A percentile compares a stretch with the other conserved stretches of the same genome.
These are phyloP conservation scores for Sphagnum tenellum DNA, from an alignment of 225 moss, liverwort and hornwort species.

Conservation along the genomic window DNA sequence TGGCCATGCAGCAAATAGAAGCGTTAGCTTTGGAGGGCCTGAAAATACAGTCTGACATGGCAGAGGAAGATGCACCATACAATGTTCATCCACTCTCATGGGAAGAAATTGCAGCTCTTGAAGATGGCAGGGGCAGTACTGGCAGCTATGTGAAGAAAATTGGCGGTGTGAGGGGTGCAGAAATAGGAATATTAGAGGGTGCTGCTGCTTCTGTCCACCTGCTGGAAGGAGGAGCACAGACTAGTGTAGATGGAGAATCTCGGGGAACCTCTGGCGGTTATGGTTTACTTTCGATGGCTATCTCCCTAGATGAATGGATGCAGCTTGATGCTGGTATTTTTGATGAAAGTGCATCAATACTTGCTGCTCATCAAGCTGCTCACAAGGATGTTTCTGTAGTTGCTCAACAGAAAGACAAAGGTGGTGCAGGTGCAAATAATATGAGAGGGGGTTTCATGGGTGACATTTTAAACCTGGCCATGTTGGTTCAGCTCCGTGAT, in stretches of 20 bases:
- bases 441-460: conserved; percentile 42
- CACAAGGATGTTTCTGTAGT: conserved; percentile 27
- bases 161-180: no score
- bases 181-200: conserved; percentile 23
- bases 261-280: conserved; percentile 80
- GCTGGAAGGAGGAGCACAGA: conserved; percentile 11
- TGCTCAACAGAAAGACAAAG: conserved; percentile 24
- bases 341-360: conserved; percentile 42
- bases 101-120: conserved; percentile 11
- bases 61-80: conserved; percentile 52
- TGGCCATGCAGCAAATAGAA: conserved; percentile 85
- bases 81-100: conserved; percentile 45
- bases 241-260: conserved; percentile 96
- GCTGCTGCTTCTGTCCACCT: conserved; percentile 27
- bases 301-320: conserved; percentile 78
- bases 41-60: conserved; percentile 71
- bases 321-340: conserved; percentile 45
- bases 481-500: conserved; percentile 79
- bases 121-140: conserved; percentile 19
- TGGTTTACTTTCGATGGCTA: background rate
- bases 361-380: conserved; percentile 46
- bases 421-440: conserved; percentile 38
- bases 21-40: conserved; percentile 73
- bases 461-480: conserved; percentile 58
- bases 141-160: no score